Conservation (phyloP, 371 early-diverging fungal species). For the Entomophthora muscae region DNA sequence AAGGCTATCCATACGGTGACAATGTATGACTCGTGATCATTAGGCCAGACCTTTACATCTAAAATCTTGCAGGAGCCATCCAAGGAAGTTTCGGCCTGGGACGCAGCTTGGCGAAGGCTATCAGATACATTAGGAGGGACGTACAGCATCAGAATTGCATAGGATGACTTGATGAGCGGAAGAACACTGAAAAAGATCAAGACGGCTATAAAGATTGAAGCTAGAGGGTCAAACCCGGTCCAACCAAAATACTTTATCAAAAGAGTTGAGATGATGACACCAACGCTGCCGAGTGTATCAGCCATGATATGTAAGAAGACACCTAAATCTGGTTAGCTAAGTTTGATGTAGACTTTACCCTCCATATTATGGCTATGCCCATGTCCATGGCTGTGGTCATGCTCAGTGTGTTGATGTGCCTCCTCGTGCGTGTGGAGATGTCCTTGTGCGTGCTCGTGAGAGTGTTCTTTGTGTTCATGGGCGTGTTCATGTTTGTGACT, state of each 20-base stretch:
- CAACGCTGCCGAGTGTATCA: slow-evolving; percentile 89
- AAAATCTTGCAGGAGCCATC: background rate
- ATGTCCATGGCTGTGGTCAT: slow-evolving; percentile 49
- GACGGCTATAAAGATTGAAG: slow-evolving; percentile 79
- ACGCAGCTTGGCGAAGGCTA: background rate
- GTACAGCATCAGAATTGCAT: slow-evolving; percentile 34
- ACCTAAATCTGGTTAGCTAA: slow-evolving; percentile 22
- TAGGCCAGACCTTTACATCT: slow-evolving; percentile 9
- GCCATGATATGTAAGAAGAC: slow-evolving; percentile 91
- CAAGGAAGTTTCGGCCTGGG: background rate
- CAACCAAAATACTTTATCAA: slow-evolving; percentile 78
- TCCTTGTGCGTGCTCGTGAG: no score
- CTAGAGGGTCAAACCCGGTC: slow-evolving; percentile 89
- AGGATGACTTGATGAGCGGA: slow-evolving; percentile 60
- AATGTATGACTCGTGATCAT: slow-evolving; percentile 4
- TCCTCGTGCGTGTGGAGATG: slow-evolving; percentile 25
- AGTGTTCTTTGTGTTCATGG: no score
- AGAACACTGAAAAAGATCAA: slow-evolving; percentile 71
- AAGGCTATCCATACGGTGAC: background rate
- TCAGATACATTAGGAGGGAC: slow-evolving; percentile 20
- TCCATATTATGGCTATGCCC: slow-evolving; percentile 54
- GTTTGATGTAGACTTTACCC: slow-evolving; percentile 17
- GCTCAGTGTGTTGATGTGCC: slow-evolving; percentile 31
- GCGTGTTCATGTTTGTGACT: no score
- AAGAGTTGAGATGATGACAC: slow-evolving; percentile 84